These are phyloP conservation scores for Trichocomaceae sp. DNA, from an alignment of 2,329 filamentous ascomycete genomes.

Conservation along the genomic window DNA sequence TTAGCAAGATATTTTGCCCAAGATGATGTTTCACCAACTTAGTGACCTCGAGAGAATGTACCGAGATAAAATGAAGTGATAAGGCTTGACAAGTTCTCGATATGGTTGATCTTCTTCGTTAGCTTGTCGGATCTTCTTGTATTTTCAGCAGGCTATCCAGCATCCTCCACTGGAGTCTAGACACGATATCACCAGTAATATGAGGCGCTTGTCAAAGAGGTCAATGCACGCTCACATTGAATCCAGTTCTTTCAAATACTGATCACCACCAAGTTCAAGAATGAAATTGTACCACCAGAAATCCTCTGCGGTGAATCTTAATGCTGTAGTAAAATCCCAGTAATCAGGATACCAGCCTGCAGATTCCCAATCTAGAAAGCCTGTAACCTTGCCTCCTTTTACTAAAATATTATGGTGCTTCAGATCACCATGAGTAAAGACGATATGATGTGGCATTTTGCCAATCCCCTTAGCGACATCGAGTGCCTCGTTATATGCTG, in stretches of 20 bases:
- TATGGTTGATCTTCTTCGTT: too few relatives aligned
- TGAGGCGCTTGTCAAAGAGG: constrained; percentile 14
- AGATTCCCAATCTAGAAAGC: constrained; percentile 36
- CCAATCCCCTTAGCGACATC: constrained; percentile 16
- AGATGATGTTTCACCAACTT: too few relatives aligned
- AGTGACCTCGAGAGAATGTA: too few relatives aligned
- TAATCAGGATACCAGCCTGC: constrained; percentile 37
- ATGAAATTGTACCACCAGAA: constrained; percentile 20
- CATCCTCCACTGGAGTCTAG: too few relatives aligned
- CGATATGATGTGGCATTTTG: constrained; percentile 15
- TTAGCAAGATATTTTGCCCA: too few relatives aligned
- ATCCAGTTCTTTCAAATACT: constrained; percentile 17
- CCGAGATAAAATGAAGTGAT: too few relatives aligned
- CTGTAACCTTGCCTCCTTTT: constrained; percentile 18
- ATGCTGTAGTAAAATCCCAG: constrained; percentile 33
- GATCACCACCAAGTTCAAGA: constrained; percentile 14
- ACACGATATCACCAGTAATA: constrained; percentile 15
- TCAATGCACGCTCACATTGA: constrained; percentile 17
- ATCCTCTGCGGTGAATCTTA: constrained; percentile 12
- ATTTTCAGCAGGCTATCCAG: too few relatives aligned
- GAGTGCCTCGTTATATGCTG: constrained; percentile 16
- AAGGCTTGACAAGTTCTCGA: too few relatives aligned
- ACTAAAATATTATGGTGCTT: constrained; percentile 28
- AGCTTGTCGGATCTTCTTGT: too few relatives aligned
- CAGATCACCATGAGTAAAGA: constrained; percentile 28